These are phyloP conservation scores for Penicillium samsonianum DNA, from an alignment of 495 filamentous ascomycete species.

Conservation along the genomic window DNA sequence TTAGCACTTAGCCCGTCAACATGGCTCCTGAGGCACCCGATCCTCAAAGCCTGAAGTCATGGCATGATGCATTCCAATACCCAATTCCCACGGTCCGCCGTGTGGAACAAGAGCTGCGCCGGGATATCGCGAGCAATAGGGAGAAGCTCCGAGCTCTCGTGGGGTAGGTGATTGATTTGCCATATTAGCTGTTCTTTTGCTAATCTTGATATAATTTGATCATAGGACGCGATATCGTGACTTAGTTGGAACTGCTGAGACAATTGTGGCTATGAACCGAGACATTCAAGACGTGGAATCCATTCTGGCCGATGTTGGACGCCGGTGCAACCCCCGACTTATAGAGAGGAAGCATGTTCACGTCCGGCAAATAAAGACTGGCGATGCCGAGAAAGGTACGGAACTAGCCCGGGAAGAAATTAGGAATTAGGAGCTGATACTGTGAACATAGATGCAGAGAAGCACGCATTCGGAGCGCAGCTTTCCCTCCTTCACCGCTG, in stretches of 20 bases:
- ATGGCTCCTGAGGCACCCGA: conserved; percentile 63
- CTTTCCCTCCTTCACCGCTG: conserved; percentile 63
- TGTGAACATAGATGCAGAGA: conserved; percentile 45
- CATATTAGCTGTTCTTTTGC: neutral
- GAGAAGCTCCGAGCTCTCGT: conserved; percentile 88
- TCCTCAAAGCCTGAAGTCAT: conserved; percentile 58
- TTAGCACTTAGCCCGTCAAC: conserved; percentile 17
- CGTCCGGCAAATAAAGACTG: conserved; percentile 57
- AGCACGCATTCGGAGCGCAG: conserved; percentile 60
- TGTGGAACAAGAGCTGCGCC: conserved; percentile 63
- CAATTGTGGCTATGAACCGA: conserved; percentile 83
- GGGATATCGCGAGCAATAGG: conserved; percentile 74
- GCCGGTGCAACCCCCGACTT: conserved; percentile 71
- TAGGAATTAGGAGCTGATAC: conserved; percentile 28
- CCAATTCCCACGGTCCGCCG: conserved; percentile 63
- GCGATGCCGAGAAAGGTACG: conserved; percentile 48
- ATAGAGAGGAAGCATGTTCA: conserved; percentile 69
- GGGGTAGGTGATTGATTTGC: conserved; percentile 55
- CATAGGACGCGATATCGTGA: conserved; percentile 83
- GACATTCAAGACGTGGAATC: conserved; percentile 74
- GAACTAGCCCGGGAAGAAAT: conserved; percentile 19
- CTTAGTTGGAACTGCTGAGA: conserved; percentile 87
- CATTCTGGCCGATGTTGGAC: conserved; percentile 68
- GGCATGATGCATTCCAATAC: conserved; percentile 69
- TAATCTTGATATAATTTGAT: conserved; percentile 12